These are phyloP conservation scores for Cryphonectria radicalis DNA, from an alignment of 2,329 filamentous ascomycete genomes.

Conservation along the genomic window DNA sequence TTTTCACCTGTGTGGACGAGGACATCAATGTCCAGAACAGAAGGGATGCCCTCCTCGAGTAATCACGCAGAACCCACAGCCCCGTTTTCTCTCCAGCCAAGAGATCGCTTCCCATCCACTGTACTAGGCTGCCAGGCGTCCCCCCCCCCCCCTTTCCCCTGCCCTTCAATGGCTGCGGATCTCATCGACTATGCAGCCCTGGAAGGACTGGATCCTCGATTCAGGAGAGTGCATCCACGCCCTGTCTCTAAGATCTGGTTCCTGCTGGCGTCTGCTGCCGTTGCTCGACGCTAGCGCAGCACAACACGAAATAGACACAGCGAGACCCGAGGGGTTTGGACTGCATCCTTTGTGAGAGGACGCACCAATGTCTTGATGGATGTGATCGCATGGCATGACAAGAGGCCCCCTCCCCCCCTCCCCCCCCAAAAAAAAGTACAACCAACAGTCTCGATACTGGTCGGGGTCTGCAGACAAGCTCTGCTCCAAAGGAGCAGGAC, in stretches of 20 bases:
- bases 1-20: not conserved
- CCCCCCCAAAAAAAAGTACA: not conserved
- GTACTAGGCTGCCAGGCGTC: not conserved
- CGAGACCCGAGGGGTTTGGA: not conserved
- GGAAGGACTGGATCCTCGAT: conserved; percentile 20
- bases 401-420: no score
- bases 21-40: not conserved
- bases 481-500: not conserved
- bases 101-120: not conserved
- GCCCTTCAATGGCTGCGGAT: not conserved
- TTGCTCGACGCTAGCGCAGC: conserved; percentile 18
- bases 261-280: conserved; percentile 4
- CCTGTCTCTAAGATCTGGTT: conserved; percentile 14
- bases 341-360: not conserved
- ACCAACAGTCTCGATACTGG: not conserved
- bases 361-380: not conserved
- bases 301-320: not conserved
- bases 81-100: conserved; percentile 20
- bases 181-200: not conserved
- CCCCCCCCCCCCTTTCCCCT: no score
- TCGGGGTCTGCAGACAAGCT: not conserved
- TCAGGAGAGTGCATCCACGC: conserved; percentile 25
- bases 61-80: conserved; percentile 21
- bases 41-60: conserved; percentile 2
- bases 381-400: not conserved